These are phyloP conservation scores for Globisporangium paroecandrum DNA, from an alignment of 352 stramenopile species.

Conservation along the genomic window DNA sequence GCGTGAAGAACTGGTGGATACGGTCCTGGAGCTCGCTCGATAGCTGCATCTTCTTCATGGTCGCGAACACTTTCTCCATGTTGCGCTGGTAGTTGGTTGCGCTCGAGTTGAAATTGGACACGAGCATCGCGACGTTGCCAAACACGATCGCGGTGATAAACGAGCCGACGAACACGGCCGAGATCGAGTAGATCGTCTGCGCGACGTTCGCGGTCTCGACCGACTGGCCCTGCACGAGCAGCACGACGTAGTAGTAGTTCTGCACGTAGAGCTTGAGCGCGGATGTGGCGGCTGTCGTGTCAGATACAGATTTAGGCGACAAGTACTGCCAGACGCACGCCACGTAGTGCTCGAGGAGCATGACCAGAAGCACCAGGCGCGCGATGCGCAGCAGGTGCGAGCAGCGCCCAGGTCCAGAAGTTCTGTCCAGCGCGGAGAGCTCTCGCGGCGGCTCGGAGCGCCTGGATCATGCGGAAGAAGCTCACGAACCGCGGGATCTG, in stretches of 20 bases:
- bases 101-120: constrained; percentile 13
- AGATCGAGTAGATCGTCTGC: constrained; percentile 6
- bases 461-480: not conserved
- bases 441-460: not conserved
- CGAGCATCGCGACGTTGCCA: constrained; percentile 21
- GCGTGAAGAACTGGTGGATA: constrained; percentile 37
- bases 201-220: not conserved
- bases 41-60: constrained; percentile 22
- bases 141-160: no score
- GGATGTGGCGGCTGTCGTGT: not conserved
- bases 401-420: constrained; percentile 9
- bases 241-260: not conserved
- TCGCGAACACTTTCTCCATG: constrained; percentile 24
- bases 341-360: constrained; percentile 15
- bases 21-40: constrained; percentile 26
- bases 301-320: not conserved
- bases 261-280: not conserved
- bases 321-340: constrained; percentile 15
- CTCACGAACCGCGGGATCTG: not conserved
- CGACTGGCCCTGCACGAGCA: constrained; percentile 1
- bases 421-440: not conserved
- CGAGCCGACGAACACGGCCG: no score
- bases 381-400: constrained; percentile 16
- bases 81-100: constrained; percentile 22
- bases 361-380: constrained; percentile 4